Conservation (phyloP, 164 flowering plant species). For the Vitis cinerea region DNA sequence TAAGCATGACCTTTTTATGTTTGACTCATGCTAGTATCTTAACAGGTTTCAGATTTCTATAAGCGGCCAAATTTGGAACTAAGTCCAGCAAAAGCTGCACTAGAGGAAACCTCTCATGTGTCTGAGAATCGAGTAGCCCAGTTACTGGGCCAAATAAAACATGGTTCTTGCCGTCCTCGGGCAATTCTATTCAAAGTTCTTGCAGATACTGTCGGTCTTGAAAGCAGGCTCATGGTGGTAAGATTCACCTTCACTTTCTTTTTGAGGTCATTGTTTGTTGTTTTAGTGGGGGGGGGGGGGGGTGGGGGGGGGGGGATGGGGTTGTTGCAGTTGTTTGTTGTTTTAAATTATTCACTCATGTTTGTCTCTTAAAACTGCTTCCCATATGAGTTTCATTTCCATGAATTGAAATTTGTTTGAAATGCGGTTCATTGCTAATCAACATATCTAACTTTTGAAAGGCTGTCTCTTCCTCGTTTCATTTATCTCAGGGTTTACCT, state of each 20-base stretch:
- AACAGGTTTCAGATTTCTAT: constrained; percentile 84
- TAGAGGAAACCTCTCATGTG: constrained; percentile 59
- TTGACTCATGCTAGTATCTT: not conserved
- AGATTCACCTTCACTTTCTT: constrained; percentile 15
- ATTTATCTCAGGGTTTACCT: constrained; percentile 74
- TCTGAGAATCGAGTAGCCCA: constrained; percentile 65
- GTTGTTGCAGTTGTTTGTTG: too few species aligned
- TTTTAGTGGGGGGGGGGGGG: too few species aligned
- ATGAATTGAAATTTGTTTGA: not conserved
- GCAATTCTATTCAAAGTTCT: constrained; percentile 95
- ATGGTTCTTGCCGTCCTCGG: constrained; percentile 90
- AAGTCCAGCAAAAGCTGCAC: constrained; percentile 74
- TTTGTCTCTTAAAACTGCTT: too few species aligned
- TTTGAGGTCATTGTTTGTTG: too few species aligned
- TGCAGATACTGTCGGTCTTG: constrained; percentile 96
- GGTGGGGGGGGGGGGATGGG: too few species aligned
- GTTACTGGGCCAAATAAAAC: constrained; percentile 83
- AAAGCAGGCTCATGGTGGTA: constrained; percentile 90
- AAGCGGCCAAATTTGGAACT: constrained; percentile 67
- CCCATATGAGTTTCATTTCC: too few species aligned
- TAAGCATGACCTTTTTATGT: not conserved
- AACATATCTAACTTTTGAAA: not conserved
- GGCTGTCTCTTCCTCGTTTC: not conserved
- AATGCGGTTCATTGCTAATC: not conserved
- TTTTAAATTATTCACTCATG: too few species aligned